A percentile compares a stretch with the other conserved stretches of the same genome.
Conservation (phyloP, 129 eudicot species). For the Daucus carota region DH1_v3.0 NC_030382.2:42763501-42764000, state of each 20-base stretch:
- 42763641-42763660: not conserved
- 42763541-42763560: constrained; percentile 27
- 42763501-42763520: constrained; percentile 29
- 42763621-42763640: not conserved
- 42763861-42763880: no score
- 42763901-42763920: not conserved
- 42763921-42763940: no score
- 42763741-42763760: not conserved
- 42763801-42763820: not conserved
- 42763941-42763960: no score
- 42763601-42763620: not conserved
- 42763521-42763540: constrained; percentile 22
- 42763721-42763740: not conserved
- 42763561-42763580: constrained; percentile 22
- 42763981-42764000: no score
- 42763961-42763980: no score
- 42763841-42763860: no score
- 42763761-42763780: not conserved
- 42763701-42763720: not conserved
- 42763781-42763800: not conserved
- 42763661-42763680: not conserved
- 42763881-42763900: no score
- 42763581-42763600: not conserved
- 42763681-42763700: not conserved
- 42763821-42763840: not conserved